Base-by-base conservation (phyloP, 495 filamentous ascomycete genomes). In the Coniosporium apollinis region DNA sequence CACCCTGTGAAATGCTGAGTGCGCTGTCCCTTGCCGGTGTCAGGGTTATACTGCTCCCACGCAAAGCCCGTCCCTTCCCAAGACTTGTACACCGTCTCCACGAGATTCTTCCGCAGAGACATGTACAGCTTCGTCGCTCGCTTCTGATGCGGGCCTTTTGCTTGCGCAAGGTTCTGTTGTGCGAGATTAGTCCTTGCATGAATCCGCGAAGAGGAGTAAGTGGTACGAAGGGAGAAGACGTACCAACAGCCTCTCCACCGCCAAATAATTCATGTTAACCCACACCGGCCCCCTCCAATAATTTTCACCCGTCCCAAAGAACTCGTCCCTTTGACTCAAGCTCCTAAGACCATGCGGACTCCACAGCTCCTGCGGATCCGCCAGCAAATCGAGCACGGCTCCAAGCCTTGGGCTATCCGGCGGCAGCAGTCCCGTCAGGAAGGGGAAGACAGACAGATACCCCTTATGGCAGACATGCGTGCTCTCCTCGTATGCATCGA, bases 1-100 rank as follows among this genome's bases (percentile, higher is more conserved):
- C 89, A 97, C 36, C 89, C 89, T 11, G 87, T 91, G 54, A 97
- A 97, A 62, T 96, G 89, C 60, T 93, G 85, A 16, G 85, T 96
- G 33, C 89, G 70, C 63, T 96, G 91, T 21, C 89, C 89, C 37
- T 70, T 67, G 31, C 89, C 89, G 3, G 79, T 93, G 42, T 93
- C 82, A 0, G 87, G 81, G 55, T 94, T 85, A 58, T 94, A 97
- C 58, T 97, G 89, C 54, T 97, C 89, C 91, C 91, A 97, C 7
- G 91, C 89, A 56, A 94, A 97, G 13, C 87, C 85, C 0, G 89
- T 97, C 42, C 78, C 67, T 52, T 75, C 65, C 89, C 89, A 97
- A 49, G 74, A 70, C 24, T 72, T 62, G 62, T 78, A 94, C 33
- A 97, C 81, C 19, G 84, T 94, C 30, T 84, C 68, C 21, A 96